Conservation (phyloP, 2,329 filamentous ascomycete species). For the Paraphoma sp. region DNA sequence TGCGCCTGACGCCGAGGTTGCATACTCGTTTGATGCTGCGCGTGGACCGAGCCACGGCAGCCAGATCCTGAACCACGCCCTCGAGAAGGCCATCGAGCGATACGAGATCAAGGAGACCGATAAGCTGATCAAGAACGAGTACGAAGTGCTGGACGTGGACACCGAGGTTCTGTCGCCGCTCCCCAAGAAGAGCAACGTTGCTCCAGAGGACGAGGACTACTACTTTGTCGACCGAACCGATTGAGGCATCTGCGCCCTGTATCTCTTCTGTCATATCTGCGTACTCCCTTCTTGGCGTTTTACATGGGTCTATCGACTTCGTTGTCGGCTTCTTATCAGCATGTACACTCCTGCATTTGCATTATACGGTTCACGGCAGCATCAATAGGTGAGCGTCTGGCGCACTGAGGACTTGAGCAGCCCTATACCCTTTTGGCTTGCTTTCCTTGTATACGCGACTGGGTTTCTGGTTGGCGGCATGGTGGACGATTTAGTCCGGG, state of each 20-base stretch:
- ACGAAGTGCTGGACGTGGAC: constrained; percentile 59
- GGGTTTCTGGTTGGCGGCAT: constrained; percentile 12
- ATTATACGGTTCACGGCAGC: constrained; percentile 44
- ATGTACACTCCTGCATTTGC: constrained; percentile 26
- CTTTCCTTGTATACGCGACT: constrained; percentile 19
- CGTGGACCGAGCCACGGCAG: constrained; percentile 60
- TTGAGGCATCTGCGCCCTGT: background rate
- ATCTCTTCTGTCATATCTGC: constrained; percentile 27
- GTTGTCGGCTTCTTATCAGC: constrained; percentile 23
- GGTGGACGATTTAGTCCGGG: constrained; percentile 3
- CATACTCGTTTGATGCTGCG: constrained; percentile 62
- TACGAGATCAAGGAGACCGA: constrained; percentile 67
- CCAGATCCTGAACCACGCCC: constrained; percentile 63
- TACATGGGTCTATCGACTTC: constrained; percentile 22
- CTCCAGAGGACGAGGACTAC: constrained; percentile 50
- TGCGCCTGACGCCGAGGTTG: constrained; percentile 55
- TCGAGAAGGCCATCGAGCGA: constrained; percentile 64
- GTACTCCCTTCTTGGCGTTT: constrained; percentile 26
- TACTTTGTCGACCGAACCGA: constrained; percentile 43
- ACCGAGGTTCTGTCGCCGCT: constrained; percentile 47
- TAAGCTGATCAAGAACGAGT: constrained; percentile 66
- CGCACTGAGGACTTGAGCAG: constrained; percentile 53
- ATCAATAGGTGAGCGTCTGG: constrained; percentile 51
- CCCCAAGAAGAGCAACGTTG: constrained; percentile 40
- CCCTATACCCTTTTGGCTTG: constrained; percentile 42